Percentiles rank a stretch among this genome's conserved stretches.
These are phyloP conservation scores for Fonsecaea erecta DNA, from an alignment of 2,329 filamentous ascomycete species.

Conservation along the genomic window DNA sequence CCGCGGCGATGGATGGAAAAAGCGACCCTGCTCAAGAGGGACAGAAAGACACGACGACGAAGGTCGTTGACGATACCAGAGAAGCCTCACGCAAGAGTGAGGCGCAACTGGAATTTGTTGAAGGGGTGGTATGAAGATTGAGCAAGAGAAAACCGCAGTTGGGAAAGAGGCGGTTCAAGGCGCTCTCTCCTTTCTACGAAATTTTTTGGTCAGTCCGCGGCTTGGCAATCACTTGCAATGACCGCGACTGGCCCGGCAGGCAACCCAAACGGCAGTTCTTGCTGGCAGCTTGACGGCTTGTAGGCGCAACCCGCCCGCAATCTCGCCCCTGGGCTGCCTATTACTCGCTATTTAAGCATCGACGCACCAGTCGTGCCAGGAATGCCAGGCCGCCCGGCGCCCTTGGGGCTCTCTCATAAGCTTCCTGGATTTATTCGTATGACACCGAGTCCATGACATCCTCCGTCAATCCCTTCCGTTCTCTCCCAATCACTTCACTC, in stretches of 20 bases:
- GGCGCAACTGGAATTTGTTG: slow-evolving; percentile 27
- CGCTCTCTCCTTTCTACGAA: slow-evolving; percentile 15
- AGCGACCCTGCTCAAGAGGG: slow-evolving; percentile 18
- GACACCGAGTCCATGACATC: background rate
- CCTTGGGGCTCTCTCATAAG: background rate
- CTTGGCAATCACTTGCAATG: slow-evolving; percentile 11
- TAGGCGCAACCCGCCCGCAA: slow-evolving; percentile 4
- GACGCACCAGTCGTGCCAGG: background rate
- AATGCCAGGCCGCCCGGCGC: background rate
- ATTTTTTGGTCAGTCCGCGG: slow-evolving; percentile 15
- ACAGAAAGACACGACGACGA: slow-evolving; percentile 30
- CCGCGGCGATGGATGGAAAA: slow-evolving; percentile 19
- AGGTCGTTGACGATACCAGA: slow-evolving; percentile 29
- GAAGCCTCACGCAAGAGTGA: slow-evolving; percentile 29
- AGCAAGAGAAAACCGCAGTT: slow-evolving; percentile 20
- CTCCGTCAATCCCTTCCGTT: background rate
- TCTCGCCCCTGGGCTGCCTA: background rate
- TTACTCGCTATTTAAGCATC: background rate
- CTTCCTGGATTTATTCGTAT: background rate
- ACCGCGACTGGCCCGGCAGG: background rate
- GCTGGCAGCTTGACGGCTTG: slow-evolving; percentile 6
- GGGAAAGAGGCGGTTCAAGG: slow-evolving; percentile 22
- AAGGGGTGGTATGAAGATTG: slow-evolving; percentile 21
- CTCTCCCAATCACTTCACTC: background rate
- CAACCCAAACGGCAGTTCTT: background rate